phyloP scores from a whole-genome alignment of 768 basidiomycete species.

The Glaciozyma martinii region DNA sequence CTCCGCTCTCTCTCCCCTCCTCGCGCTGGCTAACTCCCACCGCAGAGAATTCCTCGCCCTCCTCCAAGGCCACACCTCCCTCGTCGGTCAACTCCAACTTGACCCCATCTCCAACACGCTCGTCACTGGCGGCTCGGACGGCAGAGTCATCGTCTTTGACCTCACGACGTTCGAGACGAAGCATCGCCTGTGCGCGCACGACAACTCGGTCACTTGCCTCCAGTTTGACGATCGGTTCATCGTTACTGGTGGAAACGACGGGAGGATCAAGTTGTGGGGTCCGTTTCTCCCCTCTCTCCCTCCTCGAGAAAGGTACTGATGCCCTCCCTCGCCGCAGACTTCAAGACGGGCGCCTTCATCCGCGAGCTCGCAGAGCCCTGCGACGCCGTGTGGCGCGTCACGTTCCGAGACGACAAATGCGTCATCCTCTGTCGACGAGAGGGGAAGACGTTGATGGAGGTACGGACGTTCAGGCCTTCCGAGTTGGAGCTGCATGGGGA shows the following conservation, averaged over 20 bases:
- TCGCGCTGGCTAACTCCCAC: background rate
- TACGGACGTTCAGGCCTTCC: slow-evolving; percentile 27
- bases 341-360: slow-evolving; percentile 55
- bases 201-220: slow-evolving; percentile 71
- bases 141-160: slow-evolving; percentile 66
- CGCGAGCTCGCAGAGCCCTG: slow-evolving; percentile 67
- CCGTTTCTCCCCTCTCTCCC: background rate
- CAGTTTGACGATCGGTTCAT: slow-evolving; percentile 65
- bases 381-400: slow-evolving; percentile 79
- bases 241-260: slow-evolving; percentile 50
- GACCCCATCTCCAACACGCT: slow-evolving; percentile 43
- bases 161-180: slow-evolving; percentile 43
- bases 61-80: slow-evolving; percentile 80
- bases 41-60: slow-evolving; percentile 68
- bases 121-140: slow-evolving; percentile 80
- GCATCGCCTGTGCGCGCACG: slow-evolving; percentile 72
- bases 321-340: slow-evolving; percentile 19
- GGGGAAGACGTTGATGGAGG: slow-evolving; percentile 68
- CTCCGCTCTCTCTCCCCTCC: slow-evolving; percentile 5
- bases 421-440: slow-evolving; percentile 72
- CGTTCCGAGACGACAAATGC: slow-evolving; percentile 60
- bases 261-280: slow-evolving; percentile 41
- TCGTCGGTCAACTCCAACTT: slow-evolving; percentile 84
- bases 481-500: slow-evolving; percentile 4
- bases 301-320: background rate